Evolutionary conservation across 768 basidiomycete species (phyloP).

Genomic region (Saitozyma sp.): DNA sequence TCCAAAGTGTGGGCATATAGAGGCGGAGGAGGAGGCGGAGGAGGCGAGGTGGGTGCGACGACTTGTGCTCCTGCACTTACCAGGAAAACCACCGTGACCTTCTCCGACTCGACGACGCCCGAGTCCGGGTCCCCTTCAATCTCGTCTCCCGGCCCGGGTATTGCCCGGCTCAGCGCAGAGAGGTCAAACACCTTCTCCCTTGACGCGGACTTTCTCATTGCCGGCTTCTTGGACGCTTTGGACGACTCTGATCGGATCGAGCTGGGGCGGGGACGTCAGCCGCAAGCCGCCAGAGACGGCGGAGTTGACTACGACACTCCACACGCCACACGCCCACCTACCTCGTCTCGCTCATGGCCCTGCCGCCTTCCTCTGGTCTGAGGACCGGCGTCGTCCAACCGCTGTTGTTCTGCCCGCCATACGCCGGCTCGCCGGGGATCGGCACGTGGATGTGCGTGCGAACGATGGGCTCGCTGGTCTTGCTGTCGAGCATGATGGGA

Average conservation of each 20-base stretch:
- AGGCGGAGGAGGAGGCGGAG: background rate
- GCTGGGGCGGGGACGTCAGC: background rate
- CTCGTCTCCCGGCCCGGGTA: slow-evolving; percentile 48
- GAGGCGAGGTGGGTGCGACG: too few species aligned
- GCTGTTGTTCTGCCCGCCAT: slow-evolving; percentile 43
- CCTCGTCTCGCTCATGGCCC: slow-evolving; percentile 32
- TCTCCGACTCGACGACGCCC: slow-evolving; percentile 53
- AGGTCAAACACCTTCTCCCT: slow-evolving; percentile 14
- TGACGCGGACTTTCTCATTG: slow-evolving; percentile 3
- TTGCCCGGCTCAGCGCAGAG: slow-evolving; percentile 23
- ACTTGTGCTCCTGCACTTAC: slow-evolving; percentile 32
- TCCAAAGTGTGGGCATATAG: background rate
- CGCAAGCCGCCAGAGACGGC: background rate
- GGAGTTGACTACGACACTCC: background rate
- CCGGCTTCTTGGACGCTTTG: too few species aligned
- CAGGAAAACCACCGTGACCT: slow-evolving; percentile 71
- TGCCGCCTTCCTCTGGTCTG: slow-evolving; percentile 38
- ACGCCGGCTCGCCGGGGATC: slow-evolving; percentile 42
- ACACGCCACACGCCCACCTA: slow-evolving; percentile 9
- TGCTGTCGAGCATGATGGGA: slow-evolving; percentile 47
- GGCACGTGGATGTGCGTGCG: slow-evolving; percentile 51
- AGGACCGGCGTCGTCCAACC: slow-evolving; percentile 47
- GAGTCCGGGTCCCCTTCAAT: slow-evolving; percentile 52
- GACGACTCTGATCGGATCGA: background rate
- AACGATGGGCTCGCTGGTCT: slow-evolving; percentile 48